Conservation (phyloP, 179 eudicot species). For the Spinacia oleracea region DNA sequence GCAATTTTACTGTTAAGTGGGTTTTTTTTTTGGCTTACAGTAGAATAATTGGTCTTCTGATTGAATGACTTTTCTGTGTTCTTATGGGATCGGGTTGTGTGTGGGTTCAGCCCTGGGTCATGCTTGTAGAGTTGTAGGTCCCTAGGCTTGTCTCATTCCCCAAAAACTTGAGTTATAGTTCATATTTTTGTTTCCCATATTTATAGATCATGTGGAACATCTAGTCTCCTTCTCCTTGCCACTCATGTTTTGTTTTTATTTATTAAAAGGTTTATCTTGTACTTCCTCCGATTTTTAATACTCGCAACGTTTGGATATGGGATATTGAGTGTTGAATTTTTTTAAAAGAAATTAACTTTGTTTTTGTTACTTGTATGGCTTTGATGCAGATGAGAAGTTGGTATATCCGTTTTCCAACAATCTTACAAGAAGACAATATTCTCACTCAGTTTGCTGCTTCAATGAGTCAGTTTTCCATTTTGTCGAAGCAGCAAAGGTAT, state of each 20-base stretch:
- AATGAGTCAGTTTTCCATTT: conserved; percentile 85
- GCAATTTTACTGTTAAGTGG: neutral
- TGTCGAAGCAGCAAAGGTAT: conserved; percentile 82
- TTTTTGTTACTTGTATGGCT: conserved; percentile 33
- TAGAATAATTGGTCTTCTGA: neutral
- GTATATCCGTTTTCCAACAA: conserved; percentile 87
- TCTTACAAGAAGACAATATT: conserved; percentile 97
- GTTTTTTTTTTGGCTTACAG: too few relatives aligned
- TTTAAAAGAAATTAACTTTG: too few relatives aligned
- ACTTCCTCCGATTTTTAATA: too few relatives aligned
- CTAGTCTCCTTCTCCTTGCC: neutral
- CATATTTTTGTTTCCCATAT: neutral
- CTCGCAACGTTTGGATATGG: too few relatives aligned
- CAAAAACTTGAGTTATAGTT: neutral
- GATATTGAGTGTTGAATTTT: neutral
- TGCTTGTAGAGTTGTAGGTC: neutral
- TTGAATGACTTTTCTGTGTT: neutral
- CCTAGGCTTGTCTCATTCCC: neutral
- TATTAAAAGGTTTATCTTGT: neutral
- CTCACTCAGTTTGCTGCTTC: conserved; percentile 83
- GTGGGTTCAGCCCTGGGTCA: neutral
- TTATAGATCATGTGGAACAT: neutral
- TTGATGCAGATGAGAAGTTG: conserved; percentile 87
- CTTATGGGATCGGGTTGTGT: neutral
- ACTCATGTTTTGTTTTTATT: neutral